Evolutionary conservation across 129 eudicot species (phyloP).

Genomic region (Flaveria bidentis): DNA sequence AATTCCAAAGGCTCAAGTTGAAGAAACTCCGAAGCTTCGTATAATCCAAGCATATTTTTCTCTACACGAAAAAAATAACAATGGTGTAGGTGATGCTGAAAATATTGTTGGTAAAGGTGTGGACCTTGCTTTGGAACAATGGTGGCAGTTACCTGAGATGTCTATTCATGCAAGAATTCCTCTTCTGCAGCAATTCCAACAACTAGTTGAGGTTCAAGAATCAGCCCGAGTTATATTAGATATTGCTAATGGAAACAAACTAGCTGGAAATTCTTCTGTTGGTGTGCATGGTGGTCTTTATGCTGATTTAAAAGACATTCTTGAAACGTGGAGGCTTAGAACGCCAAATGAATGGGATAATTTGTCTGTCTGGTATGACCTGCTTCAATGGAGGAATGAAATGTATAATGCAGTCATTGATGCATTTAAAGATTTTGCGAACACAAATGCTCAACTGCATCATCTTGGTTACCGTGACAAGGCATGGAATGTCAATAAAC

Average conservation of each 20-base stretch:
- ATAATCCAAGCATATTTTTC: slow-evolving; percentile 90
- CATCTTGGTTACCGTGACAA: slow-evolving; percentile 99
- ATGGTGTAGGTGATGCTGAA: slow-evolving; percentile 94
- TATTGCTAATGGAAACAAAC: slow-evolving; percentile 84
- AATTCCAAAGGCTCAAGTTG: slow-evolving; percentile 93
- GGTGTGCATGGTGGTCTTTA: slow-evolving; percentile 80
- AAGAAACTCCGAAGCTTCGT: slow-evolving; percentile 98
- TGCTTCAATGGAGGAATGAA: slow-evolving; percentile 99
- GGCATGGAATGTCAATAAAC: slow-evolving; percentile 99
- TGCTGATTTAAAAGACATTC: slow-evolving; percentile 97
- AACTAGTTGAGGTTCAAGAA: slow-evolving; percentile 98
- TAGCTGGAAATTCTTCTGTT: slow-evolving; percentile 63
- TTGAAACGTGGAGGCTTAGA: slow-evolving; percentile 97
- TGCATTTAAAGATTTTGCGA: slow-evolving; percentile 33
- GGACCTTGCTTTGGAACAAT: slow-evolving; percentile 95
- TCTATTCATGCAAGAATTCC: slow-evolving; percentile 93
- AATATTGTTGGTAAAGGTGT: slow-evolving; percentile 91
- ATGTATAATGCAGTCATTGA: slow-evolving; percentile 51
- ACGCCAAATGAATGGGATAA: slow-evolving; percentile 99
- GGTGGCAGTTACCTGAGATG: slow-evolving; percentile 99
- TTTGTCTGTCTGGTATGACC: slow-evolving; percentile 94
- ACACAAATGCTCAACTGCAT: slow-evolving; percentile 81
- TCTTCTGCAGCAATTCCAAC: slow-evolving; percentile 95
- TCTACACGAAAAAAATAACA: slow-evolving; percentile 85
- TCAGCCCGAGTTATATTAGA: slow-evolving; percentile 83